phyloP scores from a whole-genome alignment of 495 filamentous ascomycete genomes.

The Letharia lupina region DNA sequence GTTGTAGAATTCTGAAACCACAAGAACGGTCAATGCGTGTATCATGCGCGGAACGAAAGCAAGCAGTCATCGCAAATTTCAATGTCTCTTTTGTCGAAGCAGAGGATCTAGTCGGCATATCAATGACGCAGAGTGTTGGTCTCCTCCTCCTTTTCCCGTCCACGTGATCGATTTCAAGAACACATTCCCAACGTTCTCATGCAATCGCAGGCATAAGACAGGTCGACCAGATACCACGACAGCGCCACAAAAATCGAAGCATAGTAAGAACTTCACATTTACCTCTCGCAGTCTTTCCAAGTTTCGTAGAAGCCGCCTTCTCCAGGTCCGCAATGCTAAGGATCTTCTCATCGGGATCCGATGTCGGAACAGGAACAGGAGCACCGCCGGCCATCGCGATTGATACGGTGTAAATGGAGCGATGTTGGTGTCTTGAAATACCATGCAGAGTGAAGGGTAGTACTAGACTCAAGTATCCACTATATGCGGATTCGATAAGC shows the following conservation, averaged over 20 bases:
- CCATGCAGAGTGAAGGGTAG: too few species aligned
- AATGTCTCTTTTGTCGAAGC: too few species aligned
- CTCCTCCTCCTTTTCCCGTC: too few species aligned
- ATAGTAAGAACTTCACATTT: neutral
- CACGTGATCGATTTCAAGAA: too few species aligned
- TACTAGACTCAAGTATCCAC: too few species aligned
- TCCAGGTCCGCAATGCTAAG: conserved; percentile 30
- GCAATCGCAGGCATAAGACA: too few species aligned
- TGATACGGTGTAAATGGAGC: neutral
- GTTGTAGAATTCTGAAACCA: conserved; percentile 39
- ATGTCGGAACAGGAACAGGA: conserved; percentile 1
- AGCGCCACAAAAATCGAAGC: neutral
- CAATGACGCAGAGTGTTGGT: neutral
- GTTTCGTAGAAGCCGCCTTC: conserved; percentile 25
- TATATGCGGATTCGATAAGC: neutral
- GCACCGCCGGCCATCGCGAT: conserved; percentile 7
- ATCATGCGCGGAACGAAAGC: neutral
- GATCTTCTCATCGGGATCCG: conserved; percentile 5
- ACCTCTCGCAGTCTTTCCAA: conserved; percentile 27
- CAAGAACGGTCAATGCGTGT: neutral
- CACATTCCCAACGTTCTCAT: too few species aligned
- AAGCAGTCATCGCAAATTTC: neutral
- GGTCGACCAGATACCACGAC: neutral
- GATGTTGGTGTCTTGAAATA: too few species aligned
- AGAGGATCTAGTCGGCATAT: neutral